Evolutionary conservation across 2,329 filamentous ascomycete species (phyloP).

Genomic region (Bipolaris zeicola): DNA sequence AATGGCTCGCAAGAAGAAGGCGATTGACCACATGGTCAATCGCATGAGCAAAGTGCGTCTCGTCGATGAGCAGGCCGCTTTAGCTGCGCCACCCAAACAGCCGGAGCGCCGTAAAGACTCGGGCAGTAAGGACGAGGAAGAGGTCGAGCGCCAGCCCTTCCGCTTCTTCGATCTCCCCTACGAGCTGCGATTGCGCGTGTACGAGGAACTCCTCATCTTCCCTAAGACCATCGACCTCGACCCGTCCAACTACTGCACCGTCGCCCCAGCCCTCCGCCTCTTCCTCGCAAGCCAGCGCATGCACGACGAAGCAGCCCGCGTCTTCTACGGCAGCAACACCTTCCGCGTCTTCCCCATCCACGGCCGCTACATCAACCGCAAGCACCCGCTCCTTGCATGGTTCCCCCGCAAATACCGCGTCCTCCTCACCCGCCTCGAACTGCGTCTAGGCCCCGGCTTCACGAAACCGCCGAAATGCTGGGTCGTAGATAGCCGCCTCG

Average conservation of each 20-base stretch:
- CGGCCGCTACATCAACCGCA: constrained; percentile 70
- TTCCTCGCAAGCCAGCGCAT: constrained; percentile 65
- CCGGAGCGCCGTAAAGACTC: not conserved
- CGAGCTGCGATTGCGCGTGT: constrained; percentile 60
- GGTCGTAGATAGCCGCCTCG: constrained; percentile 69
- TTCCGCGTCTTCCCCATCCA: constrained; percentile 61
- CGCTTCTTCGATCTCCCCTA: constrained; percentile 59
- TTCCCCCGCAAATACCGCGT: constrained; percentile 65
- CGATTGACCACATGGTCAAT: constrained; percentile 34
- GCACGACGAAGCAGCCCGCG: constrained; percentile 57
- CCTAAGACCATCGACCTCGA: constrained; percentile 69
- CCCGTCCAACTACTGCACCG: constrained; percentile 66
- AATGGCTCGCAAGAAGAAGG: constrained; percentile 33
- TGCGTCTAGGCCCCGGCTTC: constrained; percentile 76
- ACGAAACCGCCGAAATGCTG: constrained; percentile 71
- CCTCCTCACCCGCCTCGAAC: constrained; percentile 67
- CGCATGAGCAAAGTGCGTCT: constrained; percentile 34
- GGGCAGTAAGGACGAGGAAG: constrained; percentile 7
- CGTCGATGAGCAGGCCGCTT: constrained; percentile 12
- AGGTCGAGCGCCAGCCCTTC: constrained; percentile 43
- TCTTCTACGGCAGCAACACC: constrained; percentile 59
- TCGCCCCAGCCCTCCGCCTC: constrained; percentile 65
- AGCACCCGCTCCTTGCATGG: constrained; percentile 71
- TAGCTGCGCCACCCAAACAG: not conserved
- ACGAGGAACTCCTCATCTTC: constrained; percentile 55